These are phyloP conservation scores for Claviceps purpurea DNA, from an alignment of 2,329 filamentous ascomycete species.

Conservation along the genomic window DNA sequence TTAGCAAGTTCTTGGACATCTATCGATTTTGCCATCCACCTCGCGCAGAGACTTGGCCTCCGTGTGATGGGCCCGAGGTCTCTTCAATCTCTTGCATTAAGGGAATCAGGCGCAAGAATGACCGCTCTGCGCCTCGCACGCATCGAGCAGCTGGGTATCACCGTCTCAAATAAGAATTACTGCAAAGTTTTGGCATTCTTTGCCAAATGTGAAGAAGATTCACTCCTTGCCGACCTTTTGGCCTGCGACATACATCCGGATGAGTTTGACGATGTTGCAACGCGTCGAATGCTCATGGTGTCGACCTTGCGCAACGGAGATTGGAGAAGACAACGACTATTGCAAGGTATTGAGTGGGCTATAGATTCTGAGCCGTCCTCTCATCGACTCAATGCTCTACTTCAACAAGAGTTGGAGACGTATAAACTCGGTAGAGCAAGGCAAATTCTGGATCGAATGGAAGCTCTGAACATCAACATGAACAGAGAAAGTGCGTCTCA, in stretches of 20 bases:
- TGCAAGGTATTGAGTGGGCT: conserved; percentile 27
- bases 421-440: conserved; percentile 12
- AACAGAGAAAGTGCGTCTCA: conserved; percentile 15
- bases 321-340: conserved; percentile 27
- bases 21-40: conserved; percentile 56
- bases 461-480: conserved; percentile 15
- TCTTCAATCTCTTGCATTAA: conserved; percentile 61
- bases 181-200: conserved; percentile 51
- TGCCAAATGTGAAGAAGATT: conserved; percentile 40
- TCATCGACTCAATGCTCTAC: conserved; percentile 13
- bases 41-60: conserved; percentile 58
- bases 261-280: conserved; percentile 34
- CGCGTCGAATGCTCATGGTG: conserved; percentile 25
- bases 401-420: conserved; percentile 8
- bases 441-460: conserved; percentile 20
- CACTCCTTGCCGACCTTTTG: conserved; percentile 31
- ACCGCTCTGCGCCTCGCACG: conserved; percentile 47
- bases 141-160: conserved; percentile 49
- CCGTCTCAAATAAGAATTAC: conserved; percentile 49
- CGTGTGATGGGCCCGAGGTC: conserved; percentile 61
- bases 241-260: conserved; percentile 40
- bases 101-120: conserved; percentile 41
- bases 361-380: conserved; percentile 10
- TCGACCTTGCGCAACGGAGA: conserved; percentile 20
- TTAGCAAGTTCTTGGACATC: conserved; percentile 63